Evolutionary conservation across 2,329 filamentous ascomycete species (phyloP).

Genomic region (Penicillium sp.): DNA sequence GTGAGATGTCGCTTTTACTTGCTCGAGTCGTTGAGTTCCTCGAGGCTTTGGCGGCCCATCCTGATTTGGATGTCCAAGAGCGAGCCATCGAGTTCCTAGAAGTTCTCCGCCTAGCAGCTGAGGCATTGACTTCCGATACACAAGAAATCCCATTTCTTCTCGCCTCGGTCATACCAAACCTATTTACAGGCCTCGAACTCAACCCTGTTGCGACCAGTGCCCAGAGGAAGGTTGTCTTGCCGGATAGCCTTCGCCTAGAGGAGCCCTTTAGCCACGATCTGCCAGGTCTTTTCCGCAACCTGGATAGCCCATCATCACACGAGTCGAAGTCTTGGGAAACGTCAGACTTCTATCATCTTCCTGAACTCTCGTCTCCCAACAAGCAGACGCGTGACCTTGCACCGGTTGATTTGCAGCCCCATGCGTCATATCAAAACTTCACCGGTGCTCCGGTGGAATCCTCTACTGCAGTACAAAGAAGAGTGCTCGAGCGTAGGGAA

Average conservation of each 20-base stretch:
- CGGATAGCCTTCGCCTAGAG: constrained; percentile 74
- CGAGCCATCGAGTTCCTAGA: constrained; percentile 90
- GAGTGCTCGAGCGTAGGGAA: constrained; percentile 74
- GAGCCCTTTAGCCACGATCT: constrained; percentile 78
- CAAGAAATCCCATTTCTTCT: constrained; percentile 76
- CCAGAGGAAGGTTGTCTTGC: constrained; percentile 81
- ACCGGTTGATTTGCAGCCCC: constrained; percentile 23
- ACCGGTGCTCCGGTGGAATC: constrained; percentile 57
- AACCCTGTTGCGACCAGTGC: constrained; percentile 85
- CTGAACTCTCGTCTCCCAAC: constrained; percentile 24
- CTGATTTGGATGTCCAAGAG: constrained; percentile 91
- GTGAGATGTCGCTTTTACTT: constrained; percentile 72
- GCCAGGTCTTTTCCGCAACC: constrained; percentile 60
- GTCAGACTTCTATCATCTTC: constrained; percentile 42
- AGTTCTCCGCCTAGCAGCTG: constrained; percentile 79
- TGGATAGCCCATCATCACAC: constrained; percentile 49
- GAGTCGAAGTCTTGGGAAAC: neutral
- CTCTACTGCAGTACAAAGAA: constrained; percentile 69
- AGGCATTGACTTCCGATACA: constrained; percentile 57
- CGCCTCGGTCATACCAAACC: constrained; percentile 82
- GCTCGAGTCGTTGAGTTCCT: constrained; percentile 78
- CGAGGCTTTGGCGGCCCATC: constrained; percentile 76
- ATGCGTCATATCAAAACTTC: constrained; percentile 40
- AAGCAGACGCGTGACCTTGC: constrained; percentile 24
- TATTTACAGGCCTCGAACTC: constrained; percentile 83